Evolutionary conservation across 2,329 filamentous ascomycete genomes (phyloP).

Genomic region (Chaetomiaceae sp.): DNA sequence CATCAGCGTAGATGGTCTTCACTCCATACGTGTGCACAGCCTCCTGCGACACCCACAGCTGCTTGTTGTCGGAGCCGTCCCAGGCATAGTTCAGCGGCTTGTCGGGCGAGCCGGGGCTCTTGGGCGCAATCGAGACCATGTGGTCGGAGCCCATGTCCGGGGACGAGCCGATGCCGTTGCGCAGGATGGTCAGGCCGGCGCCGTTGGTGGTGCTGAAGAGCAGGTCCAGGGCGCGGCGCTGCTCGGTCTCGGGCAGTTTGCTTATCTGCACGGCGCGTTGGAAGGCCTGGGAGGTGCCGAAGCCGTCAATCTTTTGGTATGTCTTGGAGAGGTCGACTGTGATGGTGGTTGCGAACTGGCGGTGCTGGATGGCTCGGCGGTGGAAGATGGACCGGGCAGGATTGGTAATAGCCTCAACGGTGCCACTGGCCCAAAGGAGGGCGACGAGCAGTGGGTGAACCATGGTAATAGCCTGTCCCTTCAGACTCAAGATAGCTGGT

Average conservation of each 20-base stretch:
- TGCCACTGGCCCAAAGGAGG: not conserved
- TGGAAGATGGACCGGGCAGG: not conserved
- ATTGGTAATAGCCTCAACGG: not conserved
- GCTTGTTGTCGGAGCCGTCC: conserved; percentile 35
- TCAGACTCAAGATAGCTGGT: too few relatives aligned
- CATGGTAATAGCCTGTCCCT: not conserved
- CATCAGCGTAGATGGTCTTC: conserved; percentile 41
- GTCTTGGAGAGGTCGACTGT: conserved; percentile 21
- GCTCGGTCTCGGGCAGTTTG: conserved; percentile 31
- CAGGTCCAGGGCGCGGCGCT: conserved; percentile 34
- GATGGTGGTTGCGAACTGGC: conserved; percentile 8
- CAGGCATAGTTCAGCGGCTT: conserved; percentile 31
- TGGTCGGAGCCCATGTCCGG: conserved; percentile 33
- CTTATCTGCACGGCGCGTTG: conserved; percentile 35
- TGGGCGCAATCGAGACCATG: conserved; percentile 34
- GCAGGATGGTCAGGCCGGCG: conserved; percentile 36
- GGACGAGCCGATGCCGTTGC: conserved; percentile 39
- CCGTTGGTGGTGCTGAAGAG: conserved; percentile 36
- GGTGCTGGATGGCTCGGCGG: not conserved
- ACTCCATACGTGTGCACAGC: conserved; percentile 36
- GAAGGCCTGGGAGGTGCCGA: conserved; percentile 39
- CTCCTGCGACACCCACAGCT: conserved; percentile 41
- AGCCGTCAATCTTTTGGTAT: conserved; percentile 40
- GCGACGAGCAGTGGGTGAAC: not conserved
- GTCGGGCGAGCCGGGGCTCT: conserved; percentile 29